Base-by-base conservation (phyloP, 2,329 filamentous ascomycete species). In the Fusarium goolgardi region DNA sequence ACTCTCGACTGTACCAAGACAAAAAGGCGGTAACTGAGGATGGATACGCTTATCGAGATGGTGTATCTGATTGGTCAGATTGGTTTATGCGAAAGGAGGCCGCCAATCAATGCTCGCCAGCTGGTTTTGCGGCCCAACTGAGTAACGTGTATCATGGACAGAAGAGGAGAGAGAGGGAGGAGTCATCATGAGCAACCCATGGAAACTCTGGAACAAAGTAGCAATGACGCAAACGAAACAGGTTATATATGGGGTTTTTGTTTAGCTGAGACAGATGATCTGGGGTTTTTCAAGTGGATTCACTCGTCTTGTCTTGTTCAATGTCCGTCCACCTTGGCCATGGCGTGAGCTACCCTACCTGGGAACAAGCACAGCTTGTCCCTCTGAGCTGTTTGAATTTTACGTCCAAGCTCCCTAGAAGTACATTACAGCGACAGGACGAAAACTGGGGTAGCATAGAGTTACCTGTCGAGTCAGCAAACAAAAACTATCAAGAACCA, bases 101-200 rank as follows among this genome's bases (percentile, higher is more conserved):
- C 13, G 16, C 61, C 61, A 64, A 64, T 64, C 31, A 63, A 37
- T 20, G 35, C 7, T 31, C 46, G 61, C 63, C 61, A 64, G 61
- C 54, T 64, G 62, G 62, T 63, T 46, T 65, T 60, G 60, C 60
- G 61, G 62, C 60, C 62, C 61, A 65, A 65, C 61, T n/a, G 46
- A 46, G 37, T 34, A 51, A 56, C 51, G 58, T 45, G 58, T 56
- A 63, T 62, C 59, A 37, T 55, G 43, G 23, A 47, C 6, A 49
- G 45, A n/a, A 35, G 20, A 29, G 12, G 6, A 46, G n/a, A 31
- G 10, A 37, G 18, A 20, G 29, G 34, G 32, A 31, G 29, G 41
- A 62, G 57, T 62, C 59, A 62, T 62, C 23, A 39, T 40, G 47
- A 27, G 12, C 6, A n/a, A 5, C n/a, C 34, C 9, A 25, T 21